These are phyloP conservation scores for Tricholoma sp. DNA, from an alignment of 768 basidiomycete species.

Conservation along the genomic window DNA sequence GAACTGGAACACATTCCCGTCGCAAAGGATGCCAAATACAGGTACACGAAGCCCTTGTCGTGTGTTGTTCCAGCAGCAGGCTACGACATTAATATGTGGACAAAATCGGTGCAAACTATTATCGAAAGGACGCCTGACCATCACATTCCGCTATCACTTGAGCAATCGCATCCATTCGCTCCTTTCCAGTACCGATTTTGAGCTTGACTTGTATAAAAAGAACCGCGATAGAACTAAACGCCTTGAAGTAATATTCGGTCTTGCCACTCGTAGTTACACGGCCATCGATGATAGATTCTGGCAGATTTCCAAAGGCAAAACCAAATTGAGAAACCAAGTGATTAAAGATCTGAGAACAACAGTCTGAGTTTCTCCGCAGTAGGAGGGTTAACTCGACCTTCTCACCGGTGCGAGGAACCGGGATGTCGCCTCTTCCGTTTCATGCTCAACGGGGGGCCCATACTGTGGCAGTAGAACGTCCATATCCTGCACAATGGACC, in stretches of 20 bases:
- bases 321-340: background rate
- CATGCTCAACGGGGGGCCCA: constrained; percentile 12
- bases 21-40: background rate
- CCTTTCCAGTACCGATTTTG: background rate
- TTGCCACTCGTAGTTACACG: background rate
- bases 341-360: background rate
- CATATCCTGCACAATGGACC: constrained; percentile 14
- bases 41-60: background rate
- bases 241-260: background rate
- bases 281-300: background rate
- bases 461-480: constrained; percentile 16
- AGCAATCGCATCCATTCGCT: background rate
- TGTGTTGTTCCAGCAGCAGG: background rate
- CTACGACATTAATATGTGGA: background rate
- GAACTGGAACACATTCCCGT: background rate
- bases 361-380: background rate
- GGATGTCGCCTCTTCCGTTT: constrained; percentile 14
- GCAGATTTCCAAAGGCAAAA: background rate
- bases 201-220: background rate
- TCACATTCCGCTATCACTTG: background rate
- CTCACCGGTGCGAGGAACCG: constrained; percentile 15
- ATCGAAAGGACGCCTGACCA: background rate
- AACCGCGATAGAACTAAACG: background rate
- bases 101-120: background rate
- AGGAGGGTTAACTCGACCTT: background rate